Evolutionary conservation across 2,329 filamentous ascomycete species (phyloP).

Genomic region (Fusarium secorum): DNA sequence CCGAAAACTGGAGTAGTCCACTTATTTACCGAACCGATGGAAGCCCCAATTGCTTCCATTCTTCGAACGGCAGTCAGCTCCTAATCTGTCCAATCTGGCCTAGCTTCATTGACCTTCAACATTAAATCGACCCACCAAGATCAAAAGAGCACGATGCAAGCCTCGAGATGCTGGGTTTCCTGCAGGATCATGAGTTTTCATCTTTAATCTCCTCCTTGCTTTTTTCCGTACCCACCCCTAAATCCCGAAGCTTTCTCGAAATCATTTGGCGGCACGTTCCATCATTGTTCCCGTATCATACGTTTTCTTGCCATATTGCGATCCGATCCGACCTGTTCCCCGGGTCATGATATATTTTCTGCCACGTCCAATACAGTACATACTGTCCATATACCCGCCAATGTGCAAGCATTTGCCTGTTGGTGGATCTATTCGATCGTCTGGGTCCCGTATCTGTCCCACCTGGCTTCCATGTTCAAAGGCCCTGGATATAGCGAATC

Average conservation of each 20-base stretch:
- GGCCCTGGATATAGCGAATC: neutral
- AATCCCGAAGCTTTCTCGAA: constrained; percentile 9
- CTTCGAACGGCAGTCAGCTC: constrained; percentile 16
- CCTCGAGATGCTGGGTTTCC: constrained; percentile 7
- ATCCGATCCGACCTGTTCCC: constrained; percentile 21
- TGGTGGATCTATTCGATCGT: constrained; percentile 1
- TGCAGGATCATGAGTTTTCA: constrained; percentile 15
- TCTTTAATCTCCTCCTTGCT: constrained; percentile 4
- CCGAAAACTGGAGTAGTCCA: neutral
- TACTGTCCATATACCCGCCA: constrained; percentile 8
- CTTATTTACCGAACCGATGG: constrained; percentile 12
- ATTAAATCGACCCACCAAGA: constrained; percentile 17
- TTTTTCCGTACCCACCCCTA: constrained; percentile 1
- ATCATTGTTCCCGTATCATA: constrained; percentile 37
- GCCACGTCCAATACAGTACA: constrained; percentile 17
- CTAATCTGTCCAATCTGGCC: constrained; percentile 15
- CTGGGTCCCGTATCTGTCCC: neutral
- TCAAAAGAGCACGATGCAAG: constrained; percentile 1
- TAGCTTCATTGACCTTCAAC: constrained; percentile 18
- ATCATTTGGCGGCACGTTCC: constrained; percentile 13
- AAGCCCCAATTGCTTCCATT: constrained; percentile 19
- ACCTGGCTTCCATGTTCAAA: neutral
- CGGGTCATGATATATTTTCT: constrained; percentile 4
- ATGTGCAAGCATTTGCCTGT: constrained; percentile 24
- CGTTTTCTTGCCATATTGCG: constrained; percentile 24